phyloP scores from a whole-genome alignment of 2,329 filamentous ascomycete genomes.

The Ophiocordyceps robertsii region DNA sequence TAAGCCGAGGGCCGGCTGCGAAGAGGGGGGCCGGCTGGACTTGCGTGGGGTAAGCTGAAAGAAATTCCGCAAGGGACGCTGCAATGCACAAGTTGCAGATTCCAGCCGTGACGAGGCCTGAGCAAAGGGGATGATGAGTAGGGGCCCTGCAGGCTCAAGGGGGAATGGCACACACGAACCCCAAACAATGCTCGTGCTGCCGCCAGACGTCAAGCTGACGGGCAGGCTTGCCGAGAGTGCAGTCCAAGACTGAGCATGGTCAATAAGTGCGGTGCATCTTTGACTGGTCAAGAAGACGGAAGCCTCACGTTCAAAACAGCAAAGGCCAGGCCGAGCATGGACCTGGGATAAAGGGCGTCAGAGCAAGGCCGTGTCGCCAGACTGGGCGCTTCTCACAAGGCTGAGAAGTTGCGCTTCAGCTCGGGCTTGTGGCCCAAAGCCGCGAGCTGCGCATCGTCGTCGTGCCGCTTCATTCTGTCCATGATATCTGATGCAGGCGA shows the following conservation, averaged over 20 bases:
- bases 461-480: slow-evolving; percentile 6
- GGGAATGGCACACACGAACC: slow-evolving; percentile 22
- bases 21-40: background rate
- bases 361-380: background rate
- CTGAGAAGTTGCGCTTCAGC: slow-evolving; percentile 12
- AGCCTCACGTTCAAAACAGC: slow-evolving; percentile 27
- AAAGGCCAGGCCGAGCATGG: slow-evolving; percentile 30
- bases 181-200: slow-evolving; percentile 58
- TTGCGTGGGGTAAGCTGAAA: slow-evolving; percentile 43
- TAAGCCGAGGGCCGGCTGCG: background rate
- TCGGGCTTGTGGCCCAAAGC: slow-evolving; percentile 12
- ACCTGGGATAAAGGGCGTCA: background rate
- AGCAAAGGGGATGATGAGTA: no score
- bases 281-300: background rate
- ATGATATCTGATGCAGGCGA: no score
- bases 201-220: slow-evolving; percentile 49
- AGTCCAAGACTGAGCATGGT: slow-evolving; percentile 22
- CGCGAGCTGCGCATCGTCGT: slow-evolving; percentile 12
- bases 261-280: background rate
- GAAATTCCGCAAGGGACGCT: slow-evolving; percentile 54
- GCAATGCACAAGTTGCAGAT: slow-evolving; percentile 33
- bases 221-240: slow-evolving; percentile 30
- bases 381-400: slow-evolving; percentile 5
- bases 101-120: slow-evolving; percentile 17
- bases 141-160: background rate